These are phyloP conservation scores for Lupinus albus DNA, from an alignment of 306 rosid species.

Conservation along the genomic window DNA sequence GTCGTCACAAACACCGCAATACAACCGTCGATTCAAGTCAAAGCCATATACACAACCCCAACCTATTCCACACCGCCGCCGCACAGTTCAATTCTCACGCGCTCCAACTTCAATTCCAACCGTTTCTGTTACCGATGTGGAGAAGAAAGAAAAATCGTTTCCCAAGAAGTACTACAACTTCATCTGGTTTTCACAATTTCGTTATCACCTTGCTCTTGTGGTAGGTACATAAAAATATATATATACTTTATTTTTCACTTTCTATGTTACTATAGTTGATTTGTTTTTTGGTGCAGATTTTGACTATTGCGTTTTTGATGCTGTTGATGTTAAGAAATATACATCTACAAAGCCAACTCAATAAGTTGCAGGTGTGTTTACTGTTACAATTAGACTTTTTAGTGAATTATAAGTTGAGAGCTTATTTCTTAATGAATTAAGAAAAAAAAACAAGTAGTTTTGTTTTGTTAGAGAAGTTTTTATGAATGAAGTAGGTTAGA, in stretches of 20 bases:
- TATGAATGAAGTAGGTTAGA: no score
- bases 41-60: conserved; percentile 46
- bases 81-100: conserved; percentile 54
- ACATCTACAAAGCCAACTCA: conserved; percentile 58
- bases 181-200: conserved; percentile 33
- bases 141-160: conserved; percentile 30
- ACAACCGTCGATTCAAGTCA: conserved; percentile 57
- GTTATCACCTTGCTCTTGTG: conserved; percentile 49
- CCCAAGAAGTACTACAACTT: conserved; percentile 29
- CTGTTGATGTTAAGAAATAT: conserved; percentile 59
- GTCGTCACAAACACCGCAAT: conserved; percentile 40
- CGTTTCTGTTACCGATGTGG: conserved; percentile 29
- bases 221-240: no score
- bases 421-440: no score
- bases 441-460: no score
- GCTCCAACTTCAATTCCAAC: conserved; percentile 12
- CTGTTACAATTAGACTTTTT: no score
- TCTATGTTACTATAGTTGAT: neutral
- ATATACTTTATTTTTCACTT: no score
- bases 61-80: conserved; percentile 50
- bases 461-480: no score
- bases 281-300: conserved; percentile 49
- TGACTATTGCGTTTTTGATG: conserved; percentile 51
- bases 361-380: conserved; percentile 57
- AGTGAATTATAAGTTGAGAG: no score